phyloP scores from a whole-genome alignment of 352 stramenopile species.

The Globisporangium irregulare region DNA sequence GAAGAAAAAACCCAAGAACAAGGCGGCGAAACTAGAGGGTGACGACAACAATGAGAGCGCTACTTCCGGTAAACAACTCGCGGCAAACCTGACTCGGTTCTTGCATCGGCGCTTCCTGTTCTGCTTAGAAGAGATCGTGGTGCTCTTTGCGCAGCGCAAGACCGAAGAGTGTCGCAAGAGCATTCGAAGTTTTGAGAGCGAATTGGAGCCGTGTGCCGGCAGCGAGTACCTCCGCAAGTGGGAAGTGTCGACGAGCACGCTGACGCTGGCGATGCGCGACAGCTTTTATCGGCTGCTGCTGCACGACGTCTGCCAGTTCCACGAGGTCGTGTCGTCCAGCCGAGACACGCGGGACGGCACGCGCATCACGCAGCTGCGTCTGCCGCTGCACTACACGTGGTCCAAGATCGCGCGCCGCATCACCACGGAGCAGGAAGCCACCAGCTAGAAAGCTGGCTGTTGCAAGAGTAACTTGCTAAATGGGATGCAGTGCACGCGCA shows the following conservation, averaged over 20 bases:
- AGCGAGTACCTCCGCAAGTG: conserved; percentile 51
- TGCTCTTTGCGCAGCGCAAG: conserved; percentile 72
- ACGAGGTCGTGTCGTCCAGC: conserved; percentile 61
- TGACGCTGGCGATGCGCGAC: conserved; percentile 71
- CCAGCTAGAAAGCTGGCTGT: not conserved
- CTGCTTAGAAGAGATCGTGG: conserved; percentile 69
- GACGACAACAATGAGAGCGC: not conserved
- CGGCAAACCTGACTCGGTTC: conserved; percentile 53
- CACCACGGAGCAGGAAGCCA: conserved; percentile 32
- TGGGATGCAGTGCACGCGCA: not conserved
- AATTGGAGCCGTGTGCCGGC: conserved; percentile 54
- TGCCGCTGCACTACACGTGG: conserved; percentile 69
- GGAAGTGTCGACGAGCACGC: conserved; percentile 58
- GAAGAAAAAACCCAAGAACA: conserved; percentile 25
- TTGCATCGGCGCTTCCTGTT: conserved; percentile 75
- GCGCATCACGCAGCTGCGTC: conserved; percentile 60
- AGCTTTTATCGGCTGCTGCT: conserved; percentile 69
- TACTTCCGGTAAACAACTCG: not conserved
- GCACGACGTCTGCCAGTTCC: conserved; percentile 74
- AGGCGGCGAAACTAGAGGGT: not conserved
- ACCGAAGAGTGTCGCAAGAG: conserved; percentile 52
- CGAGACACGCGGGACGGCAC: conserved; percentile 66
- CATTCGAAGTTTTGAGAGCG: conserved; percentile 43
- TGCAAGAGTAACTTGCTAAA: not conserved
- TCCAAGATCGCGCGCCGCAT: conserved; percentile 33